These are phyloP conservation scores for Diaporthe sp. DNA, from an alignment of 2,329 filamentous ascomycete species.

Conservation along the genomic window DNA sequence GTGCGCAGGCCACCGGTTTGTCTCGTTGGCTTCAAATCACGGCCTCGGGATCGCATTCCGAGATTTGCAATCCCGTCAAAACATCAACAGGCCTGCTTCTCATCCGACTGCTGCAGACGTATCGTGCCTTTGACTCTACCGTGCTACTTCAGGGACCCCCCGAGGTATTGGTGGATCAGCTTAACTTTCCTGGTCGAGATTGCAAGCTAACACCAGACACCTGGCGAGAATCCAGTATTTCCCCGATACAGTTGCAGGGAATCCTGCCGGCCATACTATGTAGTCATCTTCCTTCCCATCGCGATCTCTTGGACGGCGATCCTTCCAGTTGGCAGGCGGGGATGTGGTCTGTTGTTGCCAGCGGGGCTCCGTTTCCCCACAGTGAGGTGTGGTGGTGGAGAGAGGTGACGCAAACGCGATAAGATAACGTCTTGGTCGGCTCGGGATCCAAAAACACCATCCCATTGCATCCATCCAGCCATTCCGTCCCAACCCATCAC, in stretches of 20 bases:
- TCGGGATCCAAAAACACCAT: conserved; percentile 11
- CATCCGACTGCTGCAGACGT: background rate
- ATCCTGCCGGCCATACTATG: background rate
- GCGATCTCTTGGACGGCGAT: background rate
- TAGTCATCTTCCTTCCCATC: background rate
- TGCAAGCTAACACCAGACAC: background rate
- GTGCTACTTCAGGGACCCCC: no score
- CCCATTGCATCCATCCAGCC: background rate
- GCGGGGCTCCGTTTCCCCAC: background rate
- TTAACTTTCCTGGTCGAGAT: background rate
- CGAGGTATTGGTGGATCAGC: no score
- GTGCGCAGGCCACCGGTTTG: background rate
- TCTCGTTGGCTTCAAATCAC: background rate
- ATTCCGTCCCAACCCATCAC: conserved; percentile 1
- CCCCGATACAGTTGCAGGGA: background rate
- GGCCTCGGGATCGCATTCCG: conserved; percentile 1
- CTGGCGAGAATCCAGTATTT: background rate
- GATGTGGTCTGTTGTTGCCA: background rate
- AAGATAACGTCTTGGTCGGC: background rate
- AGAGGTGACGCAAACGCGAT: conserved; percentile 17
- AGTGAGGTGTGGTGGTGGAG: background rate
- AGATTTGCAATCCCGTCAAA: background rate
- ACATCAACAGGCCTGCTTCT: background rate
- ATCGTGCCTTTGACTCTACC: background rate
- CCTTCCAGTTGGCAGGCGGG: background rate